phyloP scores from a whole-genome alignment of 2,329 filamentous ascomycete genomes.

The Fusarium praegraminearum region DNA sequence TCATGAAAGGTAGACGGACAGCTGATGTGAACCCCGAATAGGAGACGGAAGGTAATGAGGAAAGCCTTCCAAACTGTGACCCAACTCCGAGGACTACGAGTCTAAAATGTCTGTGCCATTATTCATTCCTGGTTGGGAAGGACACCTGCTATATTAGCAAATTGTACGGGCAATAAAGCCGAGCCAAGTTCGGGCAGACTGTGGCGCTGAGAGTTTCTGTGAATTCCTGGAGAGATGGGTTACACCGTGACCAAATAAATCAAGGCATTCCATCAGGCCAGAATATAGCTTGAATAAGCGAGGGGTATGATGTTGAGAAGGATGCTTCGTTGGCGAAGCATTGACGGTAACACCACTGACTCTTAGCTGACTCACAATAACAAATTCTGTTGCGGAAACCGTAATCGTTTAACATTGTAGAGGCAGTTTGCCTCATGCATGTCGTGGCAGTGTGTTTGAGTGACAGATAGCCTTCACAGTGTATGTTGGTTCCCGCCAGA shows the following conservation, averaged over 20 bases:
- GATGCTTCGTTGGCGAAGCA: neutral
- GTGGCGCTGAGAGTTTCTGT: neutral
- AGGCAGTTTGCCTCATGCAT: neutral
- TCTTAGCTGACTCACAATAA: constrained; percentile 11
- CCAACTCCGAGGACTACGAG: neutral
- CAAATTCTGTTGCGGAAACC: constrained; percentile 2
- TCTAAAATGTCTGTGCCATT: constrained; percentile 15
- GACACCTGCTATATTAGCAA: neutral
- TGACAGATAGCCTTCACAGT: constrained; percentile 4
- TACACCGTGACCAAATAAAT: neutral
- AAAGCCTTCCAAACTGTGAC: neutral
- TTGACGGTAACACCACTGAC: neutral
- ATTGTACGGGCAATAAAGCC: neutral
- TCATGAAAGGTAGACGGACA: neutral
- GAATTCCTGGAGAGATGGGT: neutral
- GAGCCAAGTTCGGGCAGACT: neutral
- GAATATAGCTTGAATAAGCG: neutral
- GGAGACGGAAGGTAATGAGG: neutral
- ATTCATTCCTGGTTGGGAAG: constrained; percentile 14
- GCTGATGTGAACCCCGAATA: constrained; percentile 9
- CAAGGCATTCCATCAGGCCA: neutral
- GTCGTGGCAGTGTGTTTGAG: neutral
- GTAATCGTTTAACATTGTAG: neutral
- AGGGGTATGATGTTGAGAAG: neutral
- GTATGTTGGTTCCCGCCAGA: neutral